These are phyloP conservation scores for Skeletonema menzelii DNA, from an alignment of 108 stramenopile species.

Conservation along the genomic window DNA sequence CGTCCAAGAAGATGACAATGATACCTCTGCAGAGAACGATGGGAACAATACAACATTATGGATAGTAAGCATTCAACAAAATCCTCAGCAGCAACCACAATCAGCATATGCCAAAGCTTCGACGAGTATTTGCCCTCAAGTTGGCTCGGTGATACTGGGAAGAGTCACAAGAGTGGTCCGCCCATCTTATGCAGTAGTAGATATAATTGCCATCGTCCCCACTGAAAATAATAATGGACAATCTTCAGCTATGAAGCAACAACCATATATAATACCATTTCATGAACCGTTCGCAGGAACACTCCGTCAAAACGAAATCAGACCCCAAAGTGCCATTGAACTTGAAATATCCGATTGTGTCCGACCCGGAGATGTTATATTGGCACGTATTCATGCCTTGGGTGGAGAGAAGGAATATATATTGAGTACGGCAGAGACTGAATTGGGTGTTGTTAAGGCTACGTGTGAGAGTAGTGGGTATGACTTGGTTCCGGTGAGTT, in stretches of 20 bases:
- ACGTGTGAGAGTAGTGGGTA: slow-evolving; percentile 51
- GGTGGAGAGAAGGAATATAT: slow-evolving; percentile 83
- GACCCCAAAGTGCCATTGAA: slow-evolving; percentile 62
- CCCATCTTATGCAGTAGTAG: slow-evolving; percentile 63
- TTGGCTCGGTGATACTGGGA: slow-evolving; percentile 70
- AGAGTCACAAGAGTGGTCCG: slow-evolving; percentile 59
- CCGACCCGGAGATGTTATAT: slow-evolving; percentile 83
- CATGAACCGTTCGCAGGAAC: slow-evolving; percentile 39
- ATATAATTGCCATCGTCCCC: slow-evolving; percentile 58
- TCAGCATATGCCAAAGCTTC: slow-evolving; percentile 4
- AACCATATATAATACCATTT: slow-evolving; percentile 26
- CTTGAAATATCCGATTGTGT: slow-evolving; percentile 68
- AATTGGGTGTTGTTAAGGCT: slow-evolving; percentile 88
- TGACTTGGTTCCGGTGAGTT: slow-evolving; percentile 81
- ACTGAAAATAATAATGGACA: neutral
- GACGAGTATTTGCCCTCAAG: slow-evolving; percentile 20
- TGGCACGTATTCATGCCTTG: slow-evolving; percentile 76
- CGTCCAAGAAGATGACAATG: slow-evolving; percentile 4
- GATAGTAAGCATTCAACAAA: slow-evolving; percentile 8
- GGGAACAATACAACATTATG: slow-evolving; percentile 26
- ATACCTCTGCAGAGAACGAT: neutral
- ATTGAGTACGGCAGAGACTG: slow-evolving; percentile 84
- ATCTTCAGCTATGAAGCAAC: neutral
- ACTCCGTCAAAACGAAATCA: slow-evolving; percentile 75
- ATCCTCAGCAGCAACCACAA: slow-evolving; percentile 6